Evolutionary conservation across 495 filamentous ascomycete genomes (phyloP).

Genomic region (Penicillium paradoxum): DNA sequence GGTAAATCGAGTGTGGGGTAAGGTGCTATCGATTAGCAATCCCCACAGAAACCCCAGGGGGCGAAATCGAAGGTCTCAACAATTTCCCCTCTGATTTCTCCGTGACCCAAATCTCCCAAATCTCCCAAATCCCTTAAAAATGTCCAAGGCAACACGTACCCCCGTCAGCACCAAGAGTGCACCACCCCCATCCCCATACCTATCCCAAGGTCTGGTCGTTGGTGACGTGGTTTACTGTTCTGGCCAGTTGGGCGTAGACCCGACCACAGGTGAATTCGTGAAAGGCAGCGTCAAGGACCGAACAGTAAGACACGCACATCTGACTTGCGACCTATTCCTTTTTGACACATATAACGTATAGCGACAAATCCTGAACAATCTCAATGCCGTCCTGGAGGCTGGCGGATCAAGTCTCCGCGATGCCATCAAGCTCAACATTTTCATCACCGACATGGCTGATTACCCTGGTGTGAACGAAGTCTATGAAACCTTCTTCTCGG

Average conservation of each 20-base stretch:
- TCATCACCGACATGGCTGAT: conserved; percentile 64
- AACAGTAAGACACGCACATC: conserved; percentile 35
- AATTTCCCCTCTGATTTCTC: background rate
- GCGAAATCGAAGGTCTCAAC: background rate
- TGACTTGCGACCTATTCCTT: background rate
- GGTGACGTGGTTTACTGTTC: conserved; percentile 43
- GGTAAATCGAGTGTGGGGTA: conserved; percentile 1
- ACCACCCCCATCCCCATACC: conserved; percentile 38
- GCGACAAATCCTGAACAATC: conserved; percentile 53
- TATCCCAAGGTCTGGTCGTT: conserved; percentile 42
- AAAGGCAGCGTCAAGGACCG: conserved; percentile 52
- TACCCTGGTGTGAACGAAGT: conserved; percentile 60
- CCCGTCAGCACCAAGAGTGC: conserved; percentile 32
- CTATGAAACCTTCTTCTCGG: conserved; percentile 50
- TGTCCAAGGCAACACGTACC: conserved; percentile 18
- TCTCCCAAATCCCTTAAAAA: conserved; percentile 6
- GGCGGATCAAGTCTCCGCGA: conserved; percentile 57
- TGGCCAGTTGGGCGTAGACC: conserved; percentile 47
- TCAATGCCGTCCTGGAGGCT: conserved; percentile 60
- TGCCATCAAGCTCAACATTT: conserved; percentile 67
- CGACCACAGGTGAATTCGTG: conserved; percentile 43
- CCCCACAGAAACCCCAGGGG: background rate
- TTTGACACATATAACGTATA: conserved; percentile 4
- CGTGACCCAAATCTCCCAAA: background rate
- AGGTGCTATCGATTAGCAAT: conserved; percentile 5